phyloP scores from a whole-genome alignment of 225 moss, liverwort and hornwort genomes.

The Polytrichum formosum region DNA sequence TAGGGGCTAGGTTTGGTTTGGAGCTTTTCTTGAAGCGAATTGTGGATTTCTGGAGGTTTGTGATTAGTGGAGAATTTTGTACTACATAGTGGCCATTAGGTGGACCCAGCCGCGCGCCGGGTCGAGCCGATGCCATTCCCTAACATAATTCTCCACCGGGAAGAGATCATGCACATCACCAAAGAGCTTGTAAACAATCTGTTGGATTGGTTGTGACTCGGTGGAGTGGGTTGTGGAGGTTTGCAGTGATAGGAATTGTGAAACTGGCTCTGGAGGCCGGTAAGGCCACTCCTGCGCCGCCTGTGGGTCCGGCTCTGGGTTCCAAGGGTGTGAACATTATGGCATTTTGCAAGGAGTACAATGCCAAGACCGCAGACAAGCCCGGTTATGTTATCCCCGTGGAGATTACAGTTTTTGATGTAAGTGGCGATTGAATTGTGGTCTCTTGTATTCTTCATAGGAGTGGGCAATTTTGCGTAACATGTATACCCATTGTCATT shows the following conservation, averaged over 20 bases:
- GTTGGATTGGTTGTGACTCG: neutral
- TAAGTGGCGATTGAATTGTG: slow-evolving; percentile 19
- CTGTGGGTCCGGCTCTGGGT: slow-evolving; percentile 95
- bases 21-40: no score
- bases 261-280: slow-evolving; percentile 96
- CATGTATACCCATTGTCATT: no score
- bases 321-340: slow-evolving; percentile 99
- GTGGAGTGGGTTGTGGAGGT: slow-evolving; percentile 5
- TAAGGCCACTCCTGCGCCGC: slow-evolving; percentile 98
- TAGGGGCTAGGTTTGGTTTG: no score
- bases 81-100: neutral
- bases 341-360: slow-evolving; percentile 99
- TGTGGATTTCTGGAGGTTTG: neutral
- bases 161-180: no score
- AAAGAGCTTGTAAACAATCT: neutral
- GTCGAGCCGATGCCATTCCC: no score
- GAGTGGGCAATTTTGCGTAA: no score
- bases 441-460: no score
- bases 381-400: slow-evolving; percentile 92
- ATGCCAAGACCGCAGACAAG: slow-evolving; percentile 97
- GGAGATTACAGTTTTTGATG: slow-evolving; percentile 95
- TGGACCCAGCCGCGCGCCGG: neutral
- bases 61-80: no score
- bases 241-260: slow-evolving; percentile 80
- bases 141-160: no score